These are phyloP conservation scores for Abortiporus biennis DNA, from an alignment of 1,284 basidiomycete genomes.

Conservation along the genomic window DNA sequence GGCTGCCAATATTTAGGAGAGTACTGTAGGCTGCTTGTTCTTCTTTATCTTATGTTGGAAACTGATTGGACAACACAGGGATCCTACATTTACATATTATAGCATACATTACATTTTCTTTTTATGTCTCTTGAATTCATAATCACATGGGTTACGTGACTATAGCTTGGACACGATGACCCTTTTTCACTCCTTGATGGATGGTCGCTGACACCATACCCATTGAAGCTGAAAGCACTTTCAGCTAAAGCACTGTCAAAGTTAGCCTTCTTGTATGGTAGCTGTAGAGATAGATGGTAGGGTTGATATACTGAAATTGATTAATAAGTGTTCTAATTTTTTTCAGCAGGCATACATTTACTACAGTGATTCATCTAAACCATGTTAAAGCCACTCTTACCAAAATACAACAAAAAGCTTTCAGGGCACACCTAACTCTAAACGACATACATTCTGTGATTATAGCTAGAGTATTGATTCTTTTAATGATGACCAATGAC, in stretches of 20 bases:
- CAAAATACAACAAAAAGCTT: conserved; percentile 4
- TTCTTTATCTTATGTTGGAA: too few species aligned
- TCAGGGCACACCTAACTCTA: conserved; percentile 19
- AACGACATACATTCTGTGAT: conserved; percentile 20
- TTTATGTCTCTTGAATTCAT: too few species aligned
- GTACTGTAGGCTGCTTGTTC: too few species aligned
- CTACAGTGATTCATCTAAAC: conserved; percentile 14
- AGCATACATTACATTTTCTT: too few species aligned
- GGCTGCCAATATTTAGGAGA: too few species aligned
- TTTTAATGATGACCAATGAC: conserved; percentile 16
- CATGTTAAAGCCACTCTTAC: conserved; percentile 10
- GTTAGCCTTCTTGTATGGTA: conserved; percentile 15
- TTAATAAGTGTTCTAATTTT: too few species aligned
- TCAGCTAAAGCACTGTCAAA: conserved; percentile 5
- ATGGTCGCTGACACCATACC: conserved; percentile 6
- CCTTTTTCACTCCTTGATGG: conserved; percentile 12
- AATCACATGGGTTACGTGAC: too few species aligned
- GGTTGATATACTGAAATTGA: background rate
- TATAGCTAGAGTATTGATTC: conserved; percentile 19
- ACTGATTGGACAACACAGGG: too few species aligned
- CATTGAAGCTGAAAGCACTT: conserved; percentile 8
- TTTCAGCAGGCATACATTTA: conserved; percentile 18
- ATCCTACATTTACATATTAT: too few species aligned
- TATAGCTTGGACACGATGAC: conserved; percentile 13
- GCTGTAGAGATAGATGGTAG: conserved; percentile 17